These are phyloP conservation scores for Ehretia macrophylla DNA, from an alignment of 257 asterid genomes.

Conservation along the genomic window DNA sequence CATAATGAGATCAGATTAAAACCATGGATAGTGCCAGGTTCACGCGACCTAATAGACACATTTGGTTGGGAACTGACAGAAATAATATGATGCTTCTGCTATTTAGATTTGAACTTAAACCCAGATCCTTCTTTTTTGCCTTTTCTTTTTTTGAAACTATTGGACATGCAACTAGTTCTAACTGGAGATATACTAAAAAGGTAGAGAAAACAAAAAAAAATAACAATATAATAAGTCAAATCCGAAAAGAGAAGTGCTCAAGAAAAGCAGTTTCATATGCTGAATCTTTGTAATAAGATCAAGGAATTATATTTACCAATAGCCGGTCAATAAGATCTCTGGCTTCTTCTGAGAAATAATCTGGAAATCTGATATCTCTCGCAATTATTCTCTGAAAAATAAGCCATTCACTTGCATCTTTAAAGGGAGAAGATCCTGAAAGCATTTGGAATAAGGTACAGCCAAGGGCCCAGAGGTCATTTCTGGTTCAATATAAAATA, in stretches of 20 bases:
- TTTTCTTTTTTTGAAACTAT: too few relatives aligned
- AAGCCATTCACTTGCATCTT: slow-evolving; percentile 98
- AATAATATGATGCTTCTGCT: background rate
- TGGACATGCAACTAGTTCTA: too few relatives aligned
- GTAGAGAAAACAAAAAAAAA: too few relatives aligned
- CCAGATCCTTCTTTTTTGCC: too few relatives aligned
- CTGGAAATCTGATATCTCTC: slow-evolving; percentile 89
- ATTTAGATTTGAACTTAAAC: too few relatives aligned
- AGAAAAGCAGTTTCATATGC: too few relatives aligned
- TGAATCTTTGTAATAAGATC: too few relatives aligned
- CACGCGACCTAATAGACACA: too few relatives aligned
- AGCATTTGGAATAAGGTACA: slow-evolving; percentile 98
- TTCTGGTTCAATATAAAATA: slow-evolving; percentile 46
- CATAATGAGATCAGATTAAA: too few relatives aligned
- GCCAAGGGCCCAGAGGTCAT: slow-evolving; percentile 99
- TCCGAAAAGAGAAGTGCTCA: background rate
- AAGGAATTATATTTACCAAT: slow-evolving; percentile 46
- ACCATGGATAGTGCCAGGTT: too few relatives aligned
- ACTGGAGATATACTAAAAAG: background rate
- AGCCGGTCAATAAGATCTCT: slow-evolving; percentile 82
- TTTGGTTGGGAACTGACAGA: too few relatives aligned
- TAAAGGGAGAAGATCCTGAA: slow-evolving; percentile 96
- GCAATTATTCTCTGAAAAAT: slow-evolving; percentile 93
- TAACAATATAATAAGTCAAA: too few relatives aligned
- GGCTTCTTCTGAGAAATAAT: slow-evolving; percentile 76